Conservation (phyloP, 1,139 yeast genomes). For the Saccharomyces hybrid region DNA sequence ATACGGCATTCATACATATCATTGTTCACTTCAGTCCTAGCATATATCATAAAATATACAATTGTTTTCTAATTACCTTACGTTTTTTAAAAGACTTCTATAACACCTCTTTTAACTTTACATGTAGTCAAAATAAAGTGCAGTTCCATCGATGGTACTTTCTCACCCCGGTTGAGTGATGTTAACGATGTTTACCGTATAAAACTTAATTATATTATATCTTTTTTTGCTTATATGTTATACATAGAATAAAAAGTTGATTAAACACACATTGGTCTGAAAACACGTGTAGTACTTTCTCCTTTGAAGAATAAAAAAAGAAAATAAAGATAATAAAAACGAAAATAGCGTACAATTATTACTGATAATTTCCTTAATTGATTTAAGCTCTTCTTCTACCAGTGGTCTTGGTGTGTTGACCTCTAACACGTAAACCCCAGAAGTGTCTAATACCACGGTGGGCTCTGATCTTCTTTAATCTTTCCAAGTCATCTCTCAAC, state of each 20-base stretch:
- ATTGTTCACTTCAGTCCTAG: neutral
- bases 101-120: neutral
- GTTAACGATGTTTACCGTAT: neutral
- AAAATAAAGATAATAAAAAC: neutral
- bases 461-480: slow-evolving; percentile 99
- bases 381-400: slow-evolving; percentile 62
- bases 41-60: neutral
- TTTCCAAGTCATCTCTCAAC: slow-evolving; percentile 99
- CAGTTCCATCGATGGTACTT: neutral
- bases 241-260: neutral
- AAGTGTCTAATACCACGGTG: slow-evolving; percentile 99
- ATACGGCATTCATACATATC: neutral
- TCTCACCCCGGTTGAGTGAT: neutral
- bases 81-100: neutral
- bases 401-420: slow-evolving; percentile 99
- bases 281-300: neutral
- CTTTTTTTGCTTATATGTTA: neutral
- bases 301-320: neutral
- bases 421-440: slow-evolving; percentile 97
- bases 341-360: neutral
- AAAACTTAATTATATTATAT: neutral
- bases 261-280: neutral
- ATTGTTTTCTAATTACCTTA: neutral
- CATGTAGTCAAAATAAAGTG: neutral
- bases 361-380: neutral